A percentile compares a stretch with the other conserved stretches of the same genome.
These are phyloP conservation scores for Ceratocystis ficicola DNA, from an alignment of 2,329 filamentous ascomycete genomes.

Conservation along the genomic window DNA sequence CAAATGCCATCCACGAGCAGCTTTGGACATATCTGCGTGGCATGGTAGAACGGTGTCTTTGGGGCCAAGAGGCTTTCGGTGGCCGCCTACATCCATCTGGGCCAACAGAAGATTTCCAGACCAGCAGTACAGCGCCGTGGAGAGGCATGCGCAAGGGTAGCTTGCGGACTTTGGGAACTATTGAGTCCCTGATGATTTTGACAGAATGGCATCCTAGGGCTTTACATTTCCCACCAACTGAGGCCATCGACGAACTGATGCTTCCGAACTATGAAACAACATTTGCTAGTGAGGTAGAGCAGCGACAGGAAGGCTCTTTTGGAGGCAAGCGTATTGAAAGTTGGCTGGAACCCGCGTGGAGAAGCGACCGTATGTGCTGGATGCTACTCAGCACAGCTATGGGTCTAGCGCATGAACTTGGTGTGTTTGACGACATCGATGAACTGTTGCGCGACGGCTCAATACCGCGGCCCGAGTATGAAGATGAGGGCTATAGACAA, in stretches of 20 bases:
- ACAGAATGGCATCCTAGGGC: conserved; percentile 96
- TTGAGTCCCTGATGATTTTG: conserved; percentile 84
- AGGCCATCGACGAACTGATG: conserved; percentile 57
- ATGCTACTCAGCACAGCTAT: conserved; percentile 89
- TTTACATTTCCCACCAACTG: conserved; percentile 80
- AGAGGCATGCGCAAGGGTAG: conserved; percentile 62
- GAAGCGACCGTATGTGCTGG: conserved; percentile 93
- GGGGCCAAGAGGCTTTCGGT: conserved; percentile 92
- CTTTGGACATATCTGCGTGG: conserved; percentile 88
- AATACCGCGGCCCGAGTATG: conserved; percentile 52
- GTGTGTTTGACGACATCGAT: conserved; percentile 85
- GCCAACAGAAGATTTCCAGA: conserved; percentile 51
- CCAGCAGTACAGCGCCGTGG: conserved; percentile 58
- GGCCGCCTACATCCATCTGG: conserved; percentile 20
- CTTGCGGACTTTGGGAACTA: conserved; percentile 77
- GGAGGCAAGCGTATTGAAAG: conserved; percentile 80
- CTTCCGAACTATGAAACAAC: conserved; percentile 46
- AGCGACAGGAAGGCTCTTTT: conserved; percentile 33
- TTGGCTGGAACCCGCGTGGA: conserved; percentile 93
- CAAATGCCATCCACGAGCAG: conserved; percentile 86
- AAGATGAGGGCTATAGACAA: conserved; percentile 65
- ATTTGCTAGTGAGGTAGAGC: conserved; percentile 32
- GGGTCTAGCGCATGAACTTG: conserved; percentile 82
- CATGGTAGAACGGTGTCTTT: conserved; percentile 90
- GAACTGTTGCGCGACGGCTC: conserved; percentile 50